A percentile compares a stretch with the other conserved stretches of the same genome.
Evolutionary conservation across 148 eudicot genomes (phyloP).

Genomic region (Drosera capensis): DNA sequence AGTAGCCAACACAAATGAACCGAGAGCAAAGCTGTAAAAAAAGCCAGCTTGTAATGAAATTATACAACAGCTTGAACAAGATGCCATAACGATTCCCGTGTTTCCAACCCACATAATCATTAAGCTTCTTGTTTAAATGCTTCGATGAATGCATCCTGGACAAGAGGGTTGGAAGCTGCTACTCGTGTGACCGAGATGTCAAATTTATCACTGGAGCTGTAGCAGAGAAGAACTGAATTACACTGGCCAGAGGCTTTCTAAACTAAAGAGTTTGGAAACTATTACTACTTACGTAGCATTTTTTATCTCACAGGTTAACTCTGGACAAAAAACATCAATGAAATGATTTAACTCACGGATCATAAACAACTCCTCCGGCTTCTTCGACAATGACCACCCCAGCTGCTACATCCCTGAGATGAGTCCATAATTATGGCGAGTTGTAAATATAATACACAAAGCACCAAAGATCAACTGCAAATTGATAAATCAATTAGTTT

Average conservation of each 20-base stretch:
- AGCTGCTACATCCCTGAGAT: constrained; percentile 74
- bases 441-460: no score
- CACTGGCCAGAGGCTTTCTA: background rate
- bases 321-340: background rate
- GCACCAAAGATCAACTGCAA: background rate
- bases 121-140: constrained; percentile 33
- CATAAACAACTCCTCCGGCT: constrained; percentile 78
- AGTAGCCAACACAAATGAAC: no score
- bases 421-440: no score
- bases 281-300: background rate
- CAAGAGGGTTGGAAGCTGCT: constrained; percentile 52
- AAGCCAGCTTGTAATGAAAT: no score
- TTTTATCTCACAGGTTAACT: background rate
- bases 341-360: constrained; percentile 32
- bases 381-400: constrained; percentile 76
- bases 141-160: constrained; percentile 41
- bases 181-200: constrained; percentile 49
- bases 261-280: no score
- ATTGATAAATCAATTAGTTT: no score
- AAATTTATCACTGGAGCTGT: constrained; percentile 50
- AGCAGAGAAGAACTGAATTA: background rate
- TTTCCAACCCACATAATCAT: no score
- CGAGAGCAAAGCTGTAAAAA: no score
- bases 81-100: no score
- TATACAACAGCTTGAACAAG: no score